phyloP scores from a whole-genome alignment of 2,329 filamentous ascomycete genomes.

The Bisporella sp. region DNA sequence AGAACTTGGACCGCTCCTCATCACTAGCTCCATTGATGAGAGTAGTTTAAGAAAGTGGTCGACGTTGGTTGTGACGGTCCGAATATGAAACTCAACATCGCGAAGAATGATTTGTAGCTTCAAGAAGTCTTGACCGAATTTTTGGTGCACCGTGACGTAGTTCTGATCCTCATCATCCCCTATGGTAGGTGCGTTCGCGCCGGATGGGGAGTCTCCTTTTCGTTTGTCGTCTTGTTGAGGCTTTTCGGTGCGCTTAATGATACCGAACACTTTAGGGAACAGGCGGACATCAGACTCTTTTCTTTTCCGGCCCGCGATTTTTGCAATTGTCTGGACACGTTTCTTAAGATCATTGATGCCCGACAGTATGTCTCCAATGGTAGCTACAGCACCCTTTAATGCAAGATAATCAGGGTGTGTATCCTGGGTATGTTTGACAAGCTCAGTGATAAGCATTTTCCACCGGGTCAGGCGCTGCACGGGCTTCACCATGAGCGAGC shows the following conservation, averaged over 20 bases:
- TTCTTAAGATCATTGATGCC: constrained; percentile 96
- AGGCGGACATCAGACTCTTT: constrained; percentile 86
- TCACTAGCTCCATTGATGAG: constrained; percentile 74
- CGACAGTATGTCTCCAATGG: constrained; percentile 60
- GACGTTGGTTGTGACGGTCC: constrained; percentile 73
- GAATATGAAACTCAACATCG: constrained; percentile 88
- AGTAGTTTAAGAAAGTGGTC: constrained; percentile 75
- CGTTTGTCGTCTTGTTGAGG: constrained; percentile 27
- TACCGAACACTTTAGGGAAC: constrained; percentile 78
- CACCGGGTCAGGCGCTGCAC: constrained; percentile 94
- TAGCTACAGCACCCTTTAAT: constrained; percentile 47
- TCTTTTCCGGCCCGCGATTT: constrained; percentile 75
- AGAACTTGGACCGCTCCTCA: constrained; percentile 67
- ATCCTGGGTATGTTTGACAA: constrained; percentile 70
- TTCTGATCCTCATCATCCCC: constrained; percentile 73
- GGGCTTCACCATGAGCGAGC: constrained; percentile 94
- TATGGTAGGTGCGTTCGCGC: constrained; percentile 69
- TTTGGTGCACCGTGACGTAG: constrained; percentile 75
- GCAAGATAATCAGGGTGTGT: constrained; percentile 76
- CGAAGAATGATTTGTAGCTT: constrained; percentile 79
- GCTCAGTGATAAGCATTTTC: constrained; percentile 72
- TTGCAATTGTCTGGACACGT: constrained; percentile 84
- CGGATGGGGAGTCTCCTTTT: constrained; percentile 25
- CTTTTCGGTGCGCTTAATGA: constrained; percentile 44
- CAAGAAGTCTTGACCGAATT: constrained; percentile 87